Conservation (phyloP, 768 basidiomycete genomes). For the Suillus paluster region DNA sequence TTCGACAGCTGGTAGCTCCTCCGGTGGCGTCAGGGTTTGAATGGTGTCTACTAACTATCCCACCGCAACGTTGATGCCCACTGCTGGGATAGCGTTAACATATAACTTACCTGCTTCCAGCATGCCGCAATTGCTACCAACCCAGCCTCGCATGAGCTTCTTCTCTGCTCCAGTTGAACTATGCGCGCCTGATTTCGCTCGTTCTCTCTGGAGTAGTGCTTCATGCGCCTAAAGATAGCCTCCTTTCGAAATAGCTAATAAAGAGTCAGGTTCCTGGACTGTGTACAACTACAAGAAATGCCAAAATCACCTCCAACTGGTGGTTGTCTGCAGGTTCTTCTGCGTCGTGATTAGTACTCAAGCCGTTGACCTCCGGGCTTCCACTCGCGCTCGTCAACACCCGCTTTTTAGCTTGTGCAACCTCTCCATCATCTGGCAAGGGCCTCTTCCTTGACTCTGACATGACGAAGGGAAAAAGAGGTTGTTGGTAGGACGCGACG, state of each 20-base stretch:
- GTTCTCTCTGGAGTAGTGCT: conserved; percentile 77
- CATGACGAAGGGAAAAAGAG: conserved; percentile 24
- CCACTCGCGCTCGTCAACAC: conserved; percentile 53
- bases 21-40: conserved; percentile 57
- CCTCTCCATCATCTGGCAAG: conserved; percentile 53
- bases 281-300: not conserved
- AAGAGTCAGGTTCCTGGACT: conserved; percentile 13
- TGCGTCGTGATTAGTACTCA: conserved; percentile 29
- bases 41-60: conserved; percentile 69
- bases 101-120: conserved; percentile 71
- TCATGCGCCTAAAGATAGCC: conserved; percentile 85
- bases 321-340: conserved; percentile 54
- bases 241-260: conserved; percentile 82
- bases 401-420: conserved; percentile 58
- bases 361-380: conserved; percentile 59
- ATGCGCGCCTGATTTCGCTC: conserved; percentile 66
- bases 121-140: conserved; percentile 76
- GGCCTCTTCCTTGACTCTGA: conserved; percentile 69
- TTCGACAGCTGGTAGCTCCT: conserved; percentile 49
- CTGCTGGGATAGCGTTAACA: conserved; percentile 10
- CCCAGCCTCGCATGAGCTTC: conserved; percentile 69
- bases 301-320: conserved; percentile 63
- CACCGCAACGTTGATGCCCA: conserved; percentile 7
- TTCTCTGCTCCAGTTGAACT: conserved; percentile 66
- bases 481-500: conserved; percentile 11